Evolutionary conservation across 106 monocot species (phyloP).

Genomic region (Apostasia shenzhenica): DNA sequence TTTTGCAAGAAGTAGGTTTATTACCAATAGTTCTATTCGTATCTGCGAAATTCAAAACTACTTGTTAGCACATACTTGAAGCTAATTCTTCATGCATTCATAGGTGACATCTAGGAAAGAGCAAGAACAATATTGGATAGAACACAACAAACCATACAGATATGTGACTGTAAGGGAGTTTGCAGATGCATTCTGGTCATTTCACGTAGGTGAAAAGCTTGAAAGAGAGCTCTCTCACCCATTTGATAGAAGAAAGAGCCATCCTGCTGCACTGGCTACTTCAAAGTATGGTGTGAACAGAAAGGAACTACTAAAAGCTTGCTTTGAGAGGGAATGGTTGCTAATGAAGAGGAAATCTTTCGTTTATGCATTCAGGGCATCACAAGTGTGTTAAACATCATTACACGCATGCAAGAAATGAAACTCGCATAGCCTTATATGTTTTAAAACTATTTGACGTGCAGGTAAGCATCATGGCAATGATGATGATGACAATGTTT

Average conservation of each 20-base stretch:
- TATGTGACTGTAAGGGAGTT: conserved; percentile 40
- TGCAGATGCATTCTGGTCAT: conserved; percentile 29
- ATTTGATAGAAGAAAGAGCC: conserved; percentile 36
- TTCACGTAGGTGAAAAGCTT: conserved; percentile 27
- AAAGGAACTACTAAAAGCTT: conserved; percentile 35
- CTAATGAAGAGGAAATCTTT: conserved; percentile 59
- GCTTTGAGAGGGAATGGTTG: conserved; percentile 25
- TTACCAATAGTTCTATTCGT: too few species aligned
- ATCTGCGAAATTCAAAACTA: too few species aligned
- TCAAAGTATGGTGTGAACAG: conserved; percentile 29
- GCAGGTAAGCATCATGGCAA: conserved; percentile 40
- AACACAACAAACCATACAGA: conserved; percentile 28
- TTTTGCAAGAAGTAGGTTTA: conserved; percentile 6
- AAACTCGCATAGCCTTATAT: not conserved
- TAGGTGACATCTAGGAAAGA: conserved; percentile 56
- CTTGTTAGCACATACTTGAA: too few species aligned
- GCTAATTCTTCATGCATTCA: not conserved
- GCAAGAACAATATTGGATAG: conserved; percentile 45
- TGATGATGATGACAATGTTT: conserved; percentile 63
- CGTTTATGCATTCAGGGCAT: conserved; percentile 35
- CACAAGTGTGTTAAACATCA: conserved; percentile 18
- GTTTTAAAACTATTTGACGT: not conserved
- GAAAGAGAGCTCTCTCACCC: conserved; percentile 24
- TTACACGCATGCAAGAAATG: not conserved
- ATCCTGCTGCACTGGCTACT: conserved; percentile 41